These are phyloP conservation scores for Cordyceps farinosa DNA, from an alignment of 2,329 filamentous ascomycete species.

Conservation along the genomic window DNA sequence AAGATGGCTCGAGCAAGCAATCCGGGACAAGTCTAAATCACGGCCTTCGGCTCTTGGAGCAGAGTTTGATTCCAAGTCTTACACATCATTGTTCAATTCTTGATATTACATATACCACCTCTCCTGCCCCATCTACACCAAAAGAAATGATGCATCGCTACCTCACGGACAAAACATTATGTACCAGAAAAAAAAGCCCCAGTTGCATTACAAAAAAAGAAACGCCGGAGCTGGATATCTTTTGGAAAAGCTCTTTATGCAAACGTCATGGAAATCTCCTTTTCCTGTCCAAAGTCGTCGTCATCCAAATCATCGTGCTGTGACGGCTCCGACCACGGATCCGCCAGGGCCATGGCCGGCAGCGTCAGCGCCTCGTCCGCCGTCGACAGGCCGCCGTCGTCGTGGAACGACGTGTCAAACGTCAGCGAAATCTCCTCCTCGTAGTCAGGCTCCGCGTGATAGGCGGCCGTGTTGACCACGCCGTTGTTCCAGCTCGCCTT, in stretches of 20 bases:
- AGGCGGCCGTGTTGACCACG: constrained; percentile 25
- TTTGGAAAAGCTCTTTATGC: constrained; percentile 43
- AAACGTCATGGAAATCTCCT: constrained; percentile 79
- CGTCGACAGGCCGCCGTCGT: constrained; percentile 32
- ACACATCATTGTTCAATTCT: background rate
- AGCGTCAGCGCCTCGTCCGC: constrained; percentile 36
- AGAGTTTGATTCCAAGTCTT: background rate
- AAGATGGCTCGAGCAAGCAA: no score
- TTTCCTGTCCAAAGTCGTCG: constrained; percentile 66
- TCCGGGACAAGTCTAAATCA: no score
- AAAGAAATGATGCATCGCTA: background rate
- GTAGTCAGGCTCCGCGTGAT: constrained; percentile 30
- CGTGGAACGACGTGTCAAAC: constrained; percentile 61
- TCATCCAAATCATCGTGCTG: constrained; percentile 51
- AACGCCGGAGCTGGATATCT: constrained; percentile 13
- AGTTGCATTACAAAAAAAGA: background rate
- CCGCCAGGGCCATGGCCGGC: constrained; percentile 46
- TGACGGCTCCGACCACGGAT: constrained; percentile 57
- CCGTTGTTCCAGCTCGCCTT: constrained; percentile 16
- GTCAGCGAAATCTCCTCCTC: constrained; percentile 64
- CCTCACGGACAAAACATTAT: background rate
- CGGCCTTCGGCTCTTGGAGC: background rate
- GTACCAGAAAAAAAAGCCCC: background rate
- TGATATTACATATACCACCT: background rate
- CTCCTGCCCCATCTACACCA: background rate